phyloP scores from a whole-genome alignment of 441 rosid genomes.

The Raphanus hybrid region DNA sequence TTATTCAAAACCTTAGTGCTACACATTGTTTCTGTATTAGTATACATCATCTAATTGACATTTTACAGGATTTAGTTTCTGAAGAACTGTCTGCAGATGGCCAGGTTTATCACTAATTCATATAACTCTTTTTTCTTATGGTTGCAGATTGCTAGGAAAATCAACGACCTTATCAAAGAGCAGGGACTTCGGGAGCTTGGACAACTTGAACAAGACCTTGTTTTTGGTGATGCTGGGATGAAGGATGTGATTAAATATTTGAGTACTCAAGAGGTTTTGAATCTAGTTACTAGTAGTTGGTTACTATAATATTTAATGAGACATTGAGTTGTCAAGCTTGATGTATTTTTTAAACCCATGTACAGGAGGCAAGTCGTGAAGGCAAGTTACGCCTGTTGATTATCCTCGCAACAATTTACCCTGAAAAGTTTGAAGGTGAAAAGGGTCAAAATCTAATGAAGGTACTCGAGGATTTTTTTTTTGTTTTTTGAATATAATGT shows the following conservation, averaged over 20 bases:
- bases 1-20: not conserved
- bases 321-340: slow-evolving; percentile 6
- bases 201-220: slow-evolving; percentile 97
- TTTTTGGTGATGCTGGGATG: slow-evolving; percentile 97
- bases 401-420: slow-evolving; percentile 87
- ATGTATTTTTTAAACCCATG: slow-evolving; percentile 9
- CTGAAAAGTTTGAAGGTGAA: slow-evolving; percentile 95
- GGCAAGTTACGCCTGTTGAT: slow-evolving; percentile 93
- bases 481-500: no score
- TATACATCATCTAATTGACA: slow-evolving; percentile 20
- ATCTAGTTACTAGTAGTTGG: slow-evolving; percentile 16
- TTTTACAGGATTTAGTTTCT: slow-evolving; percentile 10
- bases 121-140: slow-evolving; percentile 23
- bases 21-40: not conserved
- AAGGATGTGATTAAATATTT: slow-evolving; percentile 84
- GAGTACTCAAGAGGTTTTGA: slow-evolving; percentile 68
- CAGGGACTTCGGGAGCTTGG: slow-evolving; percentile 87
- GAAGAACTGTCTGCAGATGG: slow-evolving; percentile 2
- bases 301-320: slow-evolving; percentile 27
- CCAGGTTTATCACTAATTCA: slow-evolving; percentile 9
- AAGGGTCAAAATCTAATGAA: slow-evolving; percentile 81
- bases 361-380: slow-evolving; percentile 83
- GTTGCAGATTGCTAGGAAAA: slow-evolving; percentile 86
- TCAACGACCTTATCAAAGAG: slow-evolving; percentile 80
- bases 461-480: slow-evolving; percentile 40